These are phyloP conservation scores for Boletus fagicola DNA, from an alignment of 768 basidiomycete species.

Conservation along the genomic window DNA sequence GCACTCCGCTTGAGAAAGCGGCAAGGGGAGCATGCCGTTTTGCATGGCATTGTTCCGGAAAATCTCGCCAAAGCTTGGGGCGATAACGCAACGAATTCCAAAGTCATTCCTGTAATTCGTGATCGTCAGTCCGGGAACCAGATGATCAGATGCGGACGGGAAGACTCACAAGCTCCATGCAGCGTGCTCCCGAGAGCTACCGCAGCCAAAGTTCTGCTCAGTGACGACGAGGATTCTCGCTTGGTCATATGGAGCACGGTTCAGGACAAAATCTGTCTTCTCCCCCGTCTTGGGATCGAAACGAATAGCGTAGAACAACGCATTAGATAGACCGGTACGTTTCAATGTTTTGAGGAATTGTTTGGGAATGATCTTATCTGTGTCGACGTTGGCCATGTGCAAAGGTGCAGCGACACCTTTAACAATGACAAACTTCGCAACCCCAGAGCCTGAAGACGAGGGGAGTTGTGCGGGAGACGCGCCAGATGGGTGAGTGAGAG, in stretches of 20 bases:
- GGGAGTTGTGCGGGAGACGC: constrained; percentile 35
- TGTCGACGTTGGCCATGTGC: constrained; percentile 83
- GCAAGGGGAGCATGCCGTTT: constrained; percentile 86
- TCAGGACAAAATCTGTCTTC: constrained; percentile 82
- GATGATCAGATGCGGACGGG: not conserved
- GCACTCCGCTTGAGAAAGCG: constrained; percentile 69
- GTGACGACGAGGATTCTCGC: constrained; percentile 81
- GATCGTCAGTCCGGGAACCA: constrained; percentile 2
- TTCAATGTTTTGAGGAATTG: constrained; percentile 92
- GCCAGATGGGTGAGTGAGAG: constrained; percentile 34
- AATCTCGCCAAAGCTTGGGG: constrained; percentile 89
- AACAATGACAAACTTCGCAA: constrained; percentile 64
- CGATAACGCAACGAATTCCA: constrained; percentile 84
- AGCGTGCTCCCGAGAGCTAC: constrained; percentile 88
- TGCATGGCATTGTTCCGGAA: constrained; percentile 90
- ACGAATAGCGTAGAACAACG: constrained; percentile 79
- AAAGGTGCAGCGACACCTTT: constrained; percentile 79
- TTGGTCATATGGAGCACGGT: constrained; percentile 72
- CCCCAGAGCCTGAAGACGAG: constrained; percentile 45
- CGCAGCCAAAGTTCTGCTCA: constrained; percentile 89
- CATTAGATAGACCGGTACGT: constrained; percentile 81
- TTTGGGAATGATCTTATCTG: constrained; percentile 93
- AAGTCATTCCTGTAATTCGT: constrained; percentile 66
- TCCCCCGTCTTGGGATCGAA: constrained; percentile 75
- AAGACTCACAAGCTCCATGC: constrained; percentile 76